Evolutionary conservation across 2,329 filamentous ascomycete genomes (phyloP).

Genomic region (Sphaerulina musiva): DNA sequence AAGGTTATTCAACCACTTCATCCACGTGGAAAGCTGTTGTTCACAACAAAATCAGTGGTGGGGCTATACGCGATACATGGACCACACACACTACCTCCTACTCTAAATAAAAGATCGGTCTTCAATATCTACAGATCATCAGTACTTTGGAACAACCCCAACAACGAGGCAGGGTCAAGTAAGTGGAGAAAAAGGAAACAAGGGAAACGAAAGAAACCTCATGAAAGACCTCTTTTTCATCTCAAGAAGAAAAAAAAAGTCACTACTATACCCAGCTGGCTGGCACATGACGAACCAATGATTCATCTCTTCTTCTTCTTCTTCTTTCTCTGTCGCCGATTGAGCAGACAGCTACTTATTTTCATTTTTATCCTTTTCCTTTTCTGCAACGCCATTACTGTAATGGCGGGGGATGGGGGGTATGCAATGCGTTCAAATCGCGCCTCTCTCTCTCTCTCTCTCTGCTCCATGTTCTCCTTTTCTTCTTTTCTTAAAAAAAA

Average conservation of each 20-base stretch:
- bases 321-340: constrained; percentile 1
- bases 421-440: not conserved
- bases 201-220: too few relatives aligned
- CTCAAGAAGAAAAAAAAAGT: not conserved
- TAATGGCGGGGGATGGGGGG: not conserved
- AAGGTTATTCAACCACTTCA: too few relatives aligned
- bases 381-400: not conserved
- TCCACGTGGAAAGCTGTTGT: too few relatives aligned
- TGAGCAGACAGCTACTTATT: not conserved
- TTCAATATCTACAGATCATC: too few relatives aligned
- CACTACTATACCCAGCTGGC: not conserved
- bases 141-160: too few relatives aligned
- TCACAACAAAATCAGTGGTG: too few relatives aligned
- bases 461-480: too few relatives aligned
- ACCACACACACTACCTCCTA: too few relatives aligned
- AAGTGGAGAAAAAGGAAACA: too few relatives aligned
- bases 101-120: too few relatives aligned
- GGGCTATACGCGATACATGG: too few relatives aligned
- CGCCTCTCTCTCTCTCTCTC: not conserved
- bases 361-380: not conserved
- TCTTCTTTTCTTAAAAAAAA: not conserved
- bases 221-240: not conserved
- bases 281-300: not conserved
- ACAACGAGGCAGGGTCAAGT: too few relatives aligned
- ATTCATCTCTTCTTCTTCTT: not conserved